phyloP scores from a whole-genome alignment of 768 basidiomycete species.

The Panaeolus papilionaceus region DNA sequence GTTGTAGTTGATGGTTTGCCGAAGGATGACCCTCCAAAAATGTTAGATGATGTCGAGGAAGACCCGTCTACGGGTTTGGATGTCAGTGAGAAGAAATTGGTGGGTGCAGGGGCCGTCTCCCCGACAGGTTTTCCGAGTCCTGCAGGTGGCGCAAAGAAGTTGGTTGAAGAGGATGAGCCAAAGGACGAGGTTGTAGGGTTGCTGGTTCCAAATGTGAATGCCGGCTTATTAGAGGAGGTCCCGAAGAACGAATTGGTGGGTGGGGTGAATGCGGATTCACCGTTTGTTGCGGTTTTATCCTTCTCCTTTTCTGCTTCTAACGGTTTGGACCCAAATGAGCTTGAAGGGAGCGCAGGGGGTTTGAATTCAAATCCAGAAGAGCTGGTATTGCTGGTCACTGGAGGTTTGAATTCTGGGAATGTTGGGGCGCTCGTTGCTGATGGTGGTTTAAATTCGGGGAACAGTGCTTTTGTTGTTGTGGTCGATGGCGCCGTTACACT shows the following conservation, averaged over 20 bases:
- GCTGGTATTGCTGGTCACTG: slow-evolving; percentile 7
- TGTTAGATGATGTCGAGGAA: neutral
- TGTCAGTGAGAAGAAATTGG: neutral
- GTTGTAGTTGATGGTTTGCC: neutral
- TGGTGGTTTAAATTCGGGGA: slow-evolving; percentile 15
- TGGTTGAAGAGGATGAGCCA: slow-evolving; percentile 10
- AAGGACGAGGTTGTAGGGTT: slow-evolving; percentile 16
- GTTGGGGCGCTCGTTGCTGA: slow-evolving; percentile 6
- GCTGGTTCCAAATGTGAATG: slow-evolving; percentile 17
- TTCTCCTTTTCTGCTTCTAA: neutral
- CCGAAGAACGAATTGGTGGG: slow-evolving; percentile 6
- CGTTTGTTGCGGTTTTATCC: slow-evolving; percentile 22
- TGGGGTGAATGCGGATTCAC: neutral
- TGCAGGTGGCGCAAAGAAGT: neutral
- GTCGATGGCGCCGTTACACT: slow-evolving; percentile 17
- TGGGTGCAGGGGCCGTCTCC: neutral
- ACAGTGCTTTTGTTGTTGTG: slow-evolving; percentile 7
- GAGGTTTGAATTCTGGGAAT: slow-evolving; percentile 6
- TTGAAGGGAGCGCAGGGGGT: slow-evolving; percentile 17
- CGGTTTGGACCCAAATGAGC: slow-evolving; percentile 19
- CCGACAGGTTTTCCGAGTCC: neutral
- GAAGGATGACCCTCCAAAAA: neutral
- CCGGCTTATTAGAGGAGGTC: slow-evolving; percentile 13
- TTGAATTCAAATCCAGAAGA: neutral
- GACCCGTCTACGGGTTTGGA: neutral